These are phyloP conservation scores for Echria macrotheca DNA, from an alignment of 495 filamentous ascomycete species.

Conservation along the genomic window DNA sequence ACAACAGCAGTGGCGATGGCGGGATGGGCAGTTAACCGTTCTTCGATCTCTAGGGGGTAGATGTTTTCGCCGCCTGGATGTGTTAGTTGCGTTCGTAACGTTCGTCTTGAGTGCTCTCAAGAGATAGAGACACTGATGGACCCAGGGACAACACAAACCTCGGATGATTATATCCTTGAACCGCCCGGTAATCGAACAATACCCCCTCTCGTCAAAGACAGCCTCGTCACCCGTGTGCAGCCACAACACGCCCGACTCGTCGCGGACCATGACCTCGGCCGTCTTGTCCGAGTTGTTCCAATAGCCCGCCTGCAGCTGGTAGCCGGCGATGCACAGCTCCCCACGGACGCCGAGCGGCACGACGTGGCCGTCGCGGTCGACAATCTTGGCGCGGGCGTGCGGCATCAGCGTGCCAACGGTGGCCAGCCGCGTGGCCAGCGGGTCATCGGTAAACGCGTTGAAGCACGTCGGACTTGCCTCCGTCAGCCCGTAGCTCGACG, in stretches of 20 bases:
- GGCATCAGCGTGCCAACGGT: slow-evolving; percentile 66
- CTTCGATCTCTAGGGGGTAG: slow-evolving; percentile 68
- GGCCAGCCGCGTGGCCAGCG: slow-evolving; percentile 50
- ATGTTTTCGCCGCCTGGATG: slow-evolving; percentile 53
- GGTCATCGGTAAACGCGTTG: slow-evolving; percentile 62
- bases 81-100: no score
- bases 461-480: slow-evolving; percentile 68
- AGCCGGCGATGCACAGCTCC: slow-evolving; percentile 64
- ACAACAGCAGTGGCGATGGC: slow-evolving; percentile 53
- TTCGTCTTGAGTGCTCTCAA: no score
- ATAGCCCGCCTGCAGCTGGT: slow-evolving; percentile 63
- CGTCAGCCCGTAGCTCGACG: slow-evolving; percentile 66
- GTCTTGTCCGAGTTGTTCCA: slow-evolving; percentile 69
- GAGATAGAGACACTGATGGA: no score
- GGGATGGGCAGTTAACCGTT: slow-evolving; percentile 55
- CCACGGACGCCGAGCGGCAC: slow-evolving; percentile 56
- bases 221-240: slow-evolving; percentile 67
- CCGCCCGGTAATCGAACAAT: slow-evolving; percentile 58
- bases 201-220: slow-evolving; percentile 57
- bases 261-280: slow-evolving; percentile 53
- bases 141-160: slow-evolving; percentile 26
- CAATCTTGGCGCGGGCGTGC: slow-evolving; percentile 62
- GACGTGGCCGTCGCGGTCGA: slow-evolving; percentile 52
- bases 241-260: slow-evolving; percentile 57
- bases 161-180: slow-evolving; percentile 65